A percentile compares a stretch with the other conserved stretches of the same genome.
These are phyloP conservation scores for Talaromyces borbonicus DNA, from an alignment of 495 filamentous ascomycete species.

Conservation along the genomic window DNA sequence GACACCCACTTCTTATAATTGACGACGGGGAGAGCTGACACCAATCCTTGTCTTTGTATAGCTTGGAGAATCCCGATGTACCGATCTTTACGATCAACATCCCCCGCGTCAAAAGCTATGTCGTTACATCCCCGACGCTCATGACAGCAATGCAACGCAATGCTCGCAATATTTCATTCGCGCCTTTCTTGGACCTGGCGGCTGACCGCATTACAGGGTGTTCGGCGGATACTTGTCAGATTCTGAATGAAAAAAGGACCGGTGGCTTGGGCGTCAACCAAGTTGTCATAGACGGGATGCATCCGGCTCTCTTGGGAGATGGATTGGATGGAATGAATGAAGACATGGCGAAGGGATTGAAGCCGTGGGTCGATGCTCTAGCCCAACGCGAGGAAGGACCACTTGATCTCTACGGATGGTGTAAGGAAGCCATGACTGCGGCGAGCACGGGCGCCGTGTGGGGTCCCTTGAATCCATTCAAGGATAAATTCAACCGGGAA, in stretches of 20 bases:
- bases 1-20: background rate
- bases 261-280: constrained; percentile 15
- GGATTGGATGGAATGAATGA: constrained; percentile 22
- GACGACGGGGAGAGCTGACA: no score
- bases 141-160: constrained; percentile 33
- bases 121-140: constrained; percentile 32
- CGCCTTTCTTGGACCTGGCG: constrained; percentile 18
- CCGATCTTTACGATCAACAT: constrained; percentile 36
- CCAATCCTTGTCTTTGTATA: constrained; percentile 9
- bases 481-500: constrained; percentile 23
- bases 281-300: constrained; percentile 15
- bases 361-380: constrained; percentile 14
- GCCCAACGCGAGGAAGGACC: background rate
- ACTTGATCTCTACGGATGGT: constrained; percentile 29
- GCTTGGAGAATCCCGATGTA: constrained; percentile 14
- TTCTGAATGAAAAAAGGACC: constrained; percentile 7
- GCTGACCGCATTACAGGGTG: constrained; percentile 16
- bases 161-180: constrained; percentile 30
- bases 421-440: constrained; percentile 30
- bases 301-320: constrained; percentile 17
- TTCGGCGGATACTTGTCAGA: background rate
- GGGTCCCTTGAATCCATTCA: constrained; percentile 40
- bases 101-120: constrained; percentile 32
- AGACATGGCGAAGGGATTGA: constrained; percentile 15
- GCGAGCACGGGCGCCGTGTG: constrained; percentile 42